Base-by-base conservation (phyloP, 805 yeast genomes). In the Kodamaea kaohsiungensis region DNA sequence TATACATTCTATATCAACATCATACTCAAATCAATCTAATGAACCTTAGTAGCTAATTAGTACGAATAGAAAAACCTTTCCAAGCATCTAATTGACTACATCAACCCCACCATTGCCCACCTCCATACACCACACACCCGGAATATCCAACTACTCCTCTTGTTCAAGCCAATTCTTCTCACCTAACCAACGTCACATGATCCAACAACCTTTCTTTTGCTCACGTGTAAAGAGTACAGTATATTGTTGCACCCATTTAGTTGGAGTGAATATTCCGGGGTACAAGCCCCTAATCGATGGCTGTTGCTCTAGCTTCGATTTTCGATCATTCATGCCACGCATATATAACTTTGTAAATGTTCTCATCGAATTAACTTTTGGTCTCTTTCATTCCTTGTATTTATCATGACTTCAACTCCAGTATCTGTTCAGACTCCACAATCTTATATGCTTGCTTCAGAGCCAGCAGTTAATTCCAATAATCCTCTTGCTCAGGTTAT, bases 191-290 rank as follows among this genome's bases (percentile, higher is more conserved):
- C 42, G 16, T 38, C 45, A 40, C 45, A 40, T 16, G 45, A 40
- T 19, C 16, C 13, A 17, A 19, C 19, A 17, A 38, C 42, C 45
- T 40, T 40, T 40, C 45, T 40, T 40, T 40, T 40, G 8, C 25
- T 40, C 45, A 40, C 45, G 45, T 40, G 45, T 12, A 40, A 12
- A 10, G n/a, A 13, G 25, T 40, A 16, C 25, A 10, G 19, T 40
- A 40, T 17, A 40, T 40, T 40, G 45, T 40, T 40, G 45, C 45
- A 40, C 45, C 45, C 45, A 40, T 40, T 40, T 40, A 16, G n/a
- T 40, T 22, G 9, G 42, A 38, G 13, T 15, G 45, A 40, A 40
- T 40, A 40, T 40, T 40, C 45, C 45, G 45, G 45, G 45, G 45
- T 40, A 40, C 45, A 40, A 40, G 45, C 45, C 45, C 45, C 45